These are phyloP conservation scores for Xylaria sp. DNA, from an alignment of 2,329 filamentous ascomycete species.

Conservation along the genomic window DNA sequence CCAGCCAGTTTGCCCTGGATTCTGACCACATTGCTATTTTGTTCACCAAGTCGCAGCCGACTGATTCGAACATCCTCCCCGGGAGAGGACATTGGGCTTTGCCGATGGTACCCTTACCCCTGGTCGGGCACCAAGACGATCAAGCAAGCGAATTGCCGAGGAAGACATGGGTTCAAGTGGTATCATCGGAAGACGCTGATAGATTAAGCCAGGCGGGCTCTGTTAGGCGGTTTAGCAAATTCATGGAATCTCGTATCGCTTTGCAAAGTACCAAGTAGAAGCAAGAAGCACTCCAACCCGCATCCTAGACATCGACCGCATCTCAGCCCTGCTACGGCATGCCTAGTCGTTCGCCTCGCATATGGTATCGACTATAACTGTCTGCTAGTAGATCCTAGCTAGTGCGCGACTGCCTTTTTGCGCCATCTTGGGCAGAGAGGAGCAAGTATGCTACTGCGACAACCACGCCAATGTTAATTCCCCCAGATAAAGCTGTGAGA, in stretches of 20 bases:
- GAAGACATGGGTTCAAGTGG: slow-evolving; percentile 32
- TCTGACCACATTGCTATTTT: slow-evolving; percentile 20
- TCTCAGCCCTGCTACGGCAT: not conserved
- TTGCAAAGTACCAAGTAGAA: slow-evolving; percentile 14
- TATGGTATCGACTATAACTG: not conserved
- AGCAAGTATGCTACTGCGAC: not conserved
- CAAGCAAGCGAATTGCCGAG: slow-evolving; percentile 4
- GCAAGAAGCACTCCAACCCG: not conserved
- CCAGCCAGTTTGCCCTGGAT: slow-evolving; percentile 16
- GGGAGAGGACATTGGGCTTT: slow-evolving; percentile 31
- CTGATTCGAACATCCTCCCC: slow-evolving; percentile 10
- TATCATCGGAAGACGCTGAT: slow-evolving; percentile 22
- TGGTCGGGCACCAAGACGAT: not conserved
- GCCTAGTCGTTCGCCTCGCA: not conserved
- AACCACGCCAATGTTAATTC: not conserved
- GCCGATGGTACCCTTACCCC: not conserved
- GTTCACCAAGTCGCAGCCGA: slow-evolving; percentile 25
- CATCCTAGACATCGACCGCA: not conserved
- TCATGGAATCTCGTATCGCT: slow-evolving; percentile 26
- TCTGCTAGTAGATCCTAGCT: not conserved
- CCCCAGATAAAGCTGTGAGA: not conserved
- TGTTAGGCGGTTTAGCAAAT: slow-evolving; percentile 20
- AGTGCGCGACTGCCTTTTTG: not conserved
- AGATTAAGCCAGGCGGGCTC: slow-evolving; percentile 10
- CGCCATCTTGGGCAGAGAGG: not conserved